Percentiles rank a stretch among this genome's conserved stretches.
Evolutionary conservation across 768 basidiomycete genomes (phyloP).

Genomic region (Suillus cothurnatus): DNA sequence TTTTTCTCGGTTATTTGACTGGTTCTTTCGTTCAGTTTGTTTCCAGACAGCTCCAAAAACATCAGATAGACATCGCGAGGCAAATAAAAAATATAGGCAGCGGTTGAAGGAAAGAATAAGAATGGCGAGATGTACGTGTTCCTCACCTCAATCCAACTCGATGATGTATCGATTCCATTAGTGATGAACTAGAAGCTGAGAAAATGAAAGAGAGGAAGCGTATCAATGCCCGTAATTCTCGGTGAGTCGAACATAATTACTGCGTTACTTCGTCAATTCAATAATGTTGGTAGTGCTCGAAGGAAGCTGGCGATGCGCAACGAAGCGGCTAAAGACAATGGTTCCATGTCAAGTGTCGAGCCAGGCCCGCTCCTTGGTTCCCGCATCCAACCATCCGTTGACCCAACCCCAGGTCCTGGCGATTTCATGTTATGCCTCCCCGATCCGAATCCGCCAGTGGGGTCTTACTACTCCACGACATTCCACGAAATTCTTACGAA

Average conservation of each 20-base stretch:
- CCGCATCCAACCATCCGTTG: neutral
- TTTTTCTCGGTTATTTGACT: neutral
- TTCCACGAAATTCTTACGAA: conserved; percentile 4
- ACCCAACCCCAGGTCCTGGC: neutral
- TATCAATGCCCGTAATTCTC: neutral
- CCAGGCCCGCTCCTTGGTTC: neutral
- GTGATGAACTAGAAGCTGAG: conserved; percentile 3
- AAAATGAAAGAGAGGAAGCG: conserved; percentile 7
- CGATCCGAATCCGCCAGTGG: neutral
- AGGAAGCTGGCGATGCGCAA: conserved; percentile 3
- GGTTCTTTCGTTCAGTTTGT: neutral
- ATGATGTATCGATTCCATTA: neutral
- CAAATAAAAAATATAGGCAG: conserved; percentile 3
- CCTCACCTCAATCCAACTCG: neutral
- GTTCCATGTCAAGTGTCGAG: neutral
- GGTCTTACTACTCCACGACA: conserved; percentile 4
- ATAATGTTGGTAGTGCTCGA: neutral
- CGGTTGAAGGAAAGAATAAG: conserved; percentile 4
- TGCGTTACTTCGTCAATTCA: neutral
- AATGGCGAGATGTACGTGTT: conserved; percentile 4
- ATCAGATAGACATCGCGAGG: neutral
- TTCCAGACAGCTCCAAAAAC: neutral
- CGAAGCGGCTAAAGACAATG: neutral
- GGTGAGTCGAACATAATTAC: neutral
- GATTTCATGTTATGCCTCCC: conserved; percentile 4